A percentile compares a stretch with the other conserved stretches of the same genome.
Conservation (phyloP, 208 protist genomes). For the Zelonia costaricensis region DNA sequence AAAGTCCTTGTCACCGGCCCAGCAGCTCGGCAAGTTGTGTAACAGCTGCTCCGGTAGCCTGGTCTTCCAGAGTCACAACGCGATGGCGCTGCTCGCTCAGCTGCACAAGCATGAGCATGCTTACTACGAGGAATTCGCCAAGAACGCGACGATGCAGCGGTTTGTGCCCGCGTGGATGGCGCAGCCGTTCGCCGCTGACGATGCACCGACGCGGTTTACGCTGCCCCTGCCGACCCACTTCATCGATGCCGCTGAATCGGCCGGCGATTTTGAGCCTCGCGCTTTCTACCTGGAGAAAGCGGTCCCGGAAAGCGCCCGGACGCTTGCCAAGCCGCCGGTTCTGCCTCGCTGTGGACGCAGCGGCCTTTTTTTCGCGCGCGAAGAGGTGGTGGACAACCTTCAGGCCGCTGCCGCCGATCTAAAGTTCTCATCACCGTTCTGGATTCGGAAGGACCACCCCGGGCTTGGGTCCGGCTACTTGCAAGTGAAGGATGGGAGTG, state of each 20-base stretch:
- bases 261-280: slow-evolving; percentile 53
- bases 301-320: background rate
- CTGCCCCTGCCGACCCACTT: slow-evolving; percentile 77
- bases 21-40: slow-evolving; percentile 64
- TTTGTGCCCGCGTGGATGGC: slow-evolving; percentile 62
- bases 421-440: slow-evolving; percentile 84
- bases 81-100: slow-evolving; percentile 60
- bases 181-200: slow-evolving; percentile 13
- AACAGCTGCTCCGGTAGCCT: slow-evolving; percentile 47
- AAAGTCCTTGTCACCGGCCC: slow-evolving; percentile 40
- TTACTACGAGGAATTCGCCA: slow-evolving; percentile 58
- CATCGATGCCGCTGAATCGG: slow-evolving; percentile 52
- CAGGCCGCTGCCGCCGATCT: slow-evolving; percentile 72
- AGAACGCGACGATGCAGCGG: slow-evolving; percentile 50
- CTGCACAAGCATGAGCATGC: slow-evolving; percentile 47
- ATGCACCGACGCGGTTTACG: slow-evolving; percentile 32
- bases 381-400: slow-evolving; percentile 91
- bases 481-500: slow-evolving; percentile 66
- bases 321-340: background rate
- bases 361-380: slow-evolving; percentile 81
- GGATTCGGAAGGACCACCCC: slow-evolving; percentile 69
- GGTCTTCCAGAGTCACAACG: slow-evolving; percentile 87
- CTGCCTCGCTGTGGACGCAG: slow-evolving; percentile 71
- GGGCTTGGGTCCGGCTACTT: slow-evolving; percentile 68
- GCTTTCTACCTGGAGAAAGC: slow-evolving; percentile 65